A percentile compares a stretch with the other conserved stretches of the same genome.
Evolutionary conservation across 176 grass and related monocot genomes (phyloP).

Genomic region (Elymus sibiricus): DNA sequence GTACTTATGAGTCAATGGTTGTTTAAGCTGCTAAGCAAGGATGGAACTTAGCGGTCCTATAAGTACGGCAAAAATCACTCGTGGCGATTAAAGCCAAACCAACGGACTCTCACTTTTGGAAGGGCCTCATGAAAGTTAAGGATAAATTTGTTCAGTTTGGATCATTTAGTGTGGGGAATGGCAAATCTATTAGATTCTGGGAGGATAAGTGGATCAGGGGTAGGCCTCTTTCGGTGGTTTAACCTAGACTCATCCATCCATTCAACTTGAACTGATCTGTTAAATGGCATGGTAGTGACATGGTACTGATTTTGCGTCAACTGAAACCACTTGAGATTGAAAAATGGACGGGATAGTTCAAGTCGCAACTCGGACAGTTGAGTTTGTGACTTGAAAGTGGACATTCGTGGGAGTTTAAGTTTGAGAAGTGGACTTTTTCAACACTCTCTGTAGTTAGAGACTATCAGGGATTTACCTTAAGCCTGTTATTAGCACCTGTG

Average conservation of each 20-base stretch:
- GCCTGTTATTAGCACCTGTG: conserved; percentile 24
- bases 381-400: background rate
- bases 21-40: too few species aligned
- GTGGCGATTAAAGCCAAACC: background rate
- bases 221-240: background rate
- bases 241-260: background rate
- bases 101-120: background rate
- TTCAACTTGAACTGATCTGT: background rate
- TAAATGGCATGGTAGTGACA: background rate
- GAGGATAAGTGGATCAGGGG: background rate
- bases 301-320: background rate
- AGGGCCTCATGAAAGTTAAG: background rate
- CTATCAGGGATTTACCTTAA: conserved; percentile 59
- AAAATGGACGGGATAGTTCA: background rate
- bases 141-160: background rate
- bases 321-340: background rate
- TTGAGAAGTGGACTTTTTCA: background rate
- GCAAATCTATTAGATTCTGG: background rate
- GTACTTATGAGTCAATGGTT: too few species aligned
- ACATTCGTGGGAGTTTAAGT: background rate
- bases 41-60: too few species aligned
- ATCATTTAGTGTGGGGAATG: background rate
- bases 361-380: background rate
- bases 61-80: background rate
- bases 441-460: conserved; percentile 21